Evolutionary conservation across 2,329 filamentous ascomycete genomes (phyloP).

Genomic region (Neurospora crassa): DNA sequence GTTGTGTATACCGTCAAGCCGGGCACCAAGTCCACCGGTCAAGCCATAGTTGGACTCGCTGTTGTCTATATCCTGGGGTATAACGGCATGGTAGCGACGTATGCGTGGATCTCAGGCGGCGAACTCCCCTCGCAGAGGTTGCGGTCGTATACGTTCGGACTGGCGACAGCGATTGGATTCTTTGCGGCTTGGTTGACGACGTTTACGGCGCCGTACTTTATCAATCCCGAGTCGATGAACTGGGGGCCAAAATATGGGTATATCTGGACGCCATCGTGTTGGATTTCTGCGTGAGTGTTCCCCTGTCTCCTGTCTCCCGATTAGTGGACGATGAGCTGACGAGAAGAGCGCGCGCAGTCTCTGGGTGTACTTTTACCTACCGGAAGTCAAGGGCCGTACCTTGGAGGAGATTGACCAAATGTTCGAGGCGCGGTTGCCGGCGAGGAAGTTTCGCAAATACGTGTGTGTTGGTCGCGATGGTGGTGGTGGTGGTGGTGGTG

Average conservation of each 20-base stretch:
- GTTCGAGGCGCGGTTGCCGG: slow-evolving; percentile 30
- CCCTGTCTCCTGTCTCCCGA: neutral
- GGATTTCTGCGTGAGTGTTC: slow-evolving; percentile 21
- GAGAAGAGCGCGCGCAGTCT: slow-evolving; percentile 3
- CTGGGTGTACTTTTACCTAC: slow-evolving; percentile 39
- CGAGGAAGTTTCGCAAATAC: slow-evolving; percentile 32
- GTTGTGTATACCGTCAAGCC: slow-evolving; percentile 37
- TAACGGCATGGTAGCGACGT: slow-evolving; percentile 43
- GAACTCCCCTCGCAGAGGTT: slow-evolving; percentile 48
- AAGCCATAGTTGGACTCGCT: slow-evolving; percentile 41
- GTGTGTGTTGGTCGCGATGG: slow-evolving; percentile 14
- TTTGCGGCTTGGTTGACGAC: slow-evolving; percentile 47
- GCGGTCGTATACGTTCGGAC: slow-evolving; percentile 46
- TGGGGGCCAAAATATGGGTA: slow-evolving; percentile 51
- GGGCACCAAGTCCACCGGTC: slow-evolving; percentile 28
- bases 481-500: neutral
- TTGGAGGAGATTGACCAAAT: slow-evolving; percentile 48
- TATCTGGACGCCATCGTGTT: slow-evolving; percentile 38
- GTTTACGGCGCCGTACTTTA: slow-evolving; percentile 51
- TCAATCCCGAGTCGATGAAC: slow-evolving; percentile 41
- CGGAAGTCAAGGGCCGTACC: slow-evolving; percentile 43
- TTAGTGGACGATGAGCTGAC: neutral
- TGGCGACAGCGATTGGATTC: slow-evolving; percentile 44
- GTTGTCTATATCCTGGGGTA: slow-evolving; percentile 45
- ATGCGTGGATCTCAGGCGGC: slow-evolving; percentile 47